Evolutionary conservation across 1,284 basidiomycete species (phyloP).

Genomic region (Cutaneotrichosporon sp.): DNA sequence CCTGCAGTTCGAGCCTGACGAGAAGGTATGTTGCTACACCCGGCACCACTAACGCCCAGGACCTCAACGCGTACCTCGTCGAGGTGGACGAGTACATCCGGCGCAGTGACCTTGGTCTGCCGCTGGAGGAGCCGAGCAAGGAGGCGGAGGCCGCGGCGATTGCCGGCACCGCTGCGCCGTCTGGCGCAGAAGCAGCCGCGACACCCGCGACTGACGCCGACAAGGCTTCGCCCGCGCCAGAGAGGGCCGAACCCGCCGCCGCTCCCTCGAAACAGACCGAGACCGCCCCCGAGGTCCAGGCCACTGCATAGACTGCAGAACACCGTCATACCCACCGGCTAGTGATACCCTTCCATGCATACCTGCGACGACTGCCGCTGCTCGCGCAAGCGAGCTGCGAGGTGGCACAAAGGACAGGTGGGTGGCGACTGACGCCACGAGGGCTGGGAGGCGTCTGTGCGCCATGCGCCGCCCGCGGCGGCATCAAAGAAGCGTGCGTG

Average conservation of each 20-base stretch:
- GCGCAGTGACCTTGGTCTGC: constrained; percentile 16
- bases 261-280: too few relatives aligned
- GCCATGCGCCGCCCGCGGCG: too few relatives aligned
- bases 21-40: constrained; percentile 52
- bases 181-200: too few relatives aligned
- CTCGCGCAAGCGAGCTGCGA: too few relatives aligned
- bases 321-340: too few relatives aligned
- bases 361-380: not conserved
- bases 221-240: not conserved
- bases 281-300: too few relatives aligned
- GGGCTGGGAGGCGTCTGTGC: too few relatives aligned
- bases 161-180: not conserved
- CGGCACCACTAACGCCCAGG: constrained; percentile 2
- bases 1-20: constrained; percentile 82
- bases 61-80: constrained; percentile 38
- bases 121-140: not conserved
- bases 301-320: too few relatives aligned
- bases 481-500: too few relatives aligned
- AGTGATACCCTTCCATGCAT: not conserved
- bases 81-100: constrained; percentile 30
- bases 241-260: not conserved
- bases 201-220: not conserved
- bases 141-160: not conserved
- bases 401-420: too few relatives aligned
- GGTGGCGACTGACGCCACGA: too few relatives aligned